Evolutionary conservation across 495 filamentous ascomycete species (phyloP).

Genomic region (Sporormia fimetaria): DNA sequence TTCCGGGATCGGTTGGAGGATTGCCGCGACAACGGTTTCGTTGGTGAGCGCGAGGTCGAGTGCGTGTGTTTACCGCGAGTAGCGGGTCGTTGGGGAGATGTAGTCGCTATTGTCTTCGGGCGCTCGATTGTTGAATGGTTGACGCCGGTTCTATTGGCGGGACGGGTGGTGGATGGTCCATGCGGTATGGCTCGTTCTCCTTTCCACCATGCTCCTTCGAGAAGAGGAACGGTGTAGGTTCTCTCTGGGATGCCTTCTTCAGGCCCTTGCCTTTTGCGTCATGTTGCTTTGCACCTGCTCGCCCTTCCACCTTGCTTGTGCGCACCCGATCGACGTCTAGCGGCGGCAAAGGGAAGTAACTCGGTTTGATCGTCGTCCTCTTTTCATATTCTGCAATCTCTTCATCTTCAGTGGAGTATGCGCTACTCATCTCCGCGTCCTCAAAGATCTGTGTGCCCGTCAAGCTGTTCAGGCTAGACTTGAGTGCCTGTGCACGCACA

Average conservation of each 20-base stretch:
- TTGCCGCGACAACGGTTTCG: too few species aligned
- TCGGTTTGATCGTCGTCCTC: constrained; percentile 3
- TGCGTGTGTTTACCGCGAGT: too few species aligned
- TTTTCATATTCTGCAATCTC: constrained; percentile 9
- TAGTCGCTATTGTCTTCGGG: too few species aligned
- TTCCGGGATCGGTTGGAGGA: constrained; percentile 1
- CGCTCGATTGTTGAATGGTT: too few species aligned
- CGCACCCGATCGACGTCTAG: neutral
- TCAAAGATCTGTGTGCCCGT: constrained; percentile 13
- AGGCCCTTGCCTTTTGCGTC: constrained; percentile 1
- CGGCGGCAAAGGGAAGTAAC: constrained; percentile 10
- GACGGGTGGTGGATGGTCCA: neutral
- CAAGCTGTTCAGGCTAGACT: constrained; percentile 9
- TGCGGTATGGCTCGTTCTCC: constrained; percentile 14
- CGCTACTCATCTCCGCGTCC: constrained; percentile 17
- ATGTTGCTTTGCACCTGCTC: constrained; percentile 2
- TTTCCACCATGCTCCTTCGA: constrained; percentile 16
- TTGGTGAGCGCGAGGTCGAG: too few species aligned
- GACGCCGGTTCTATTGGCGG: too few species aligned
- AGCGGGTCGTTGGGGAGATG: too few species aligned
- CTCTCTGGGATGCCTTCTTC: constrained; percentile 4
- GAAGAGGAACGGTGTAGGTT: constrained; percentile 7
- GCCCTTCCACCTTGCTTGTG: constrained; percentile 6
- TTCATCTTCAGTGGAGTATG: constrained; percentile 11
- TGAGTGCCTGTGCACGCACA: constrained; percentile 5